phyloP scores from a whole-genome alignment of 805 yeast genomes.

The Schizosaccharomyces octosporus region DNA sequence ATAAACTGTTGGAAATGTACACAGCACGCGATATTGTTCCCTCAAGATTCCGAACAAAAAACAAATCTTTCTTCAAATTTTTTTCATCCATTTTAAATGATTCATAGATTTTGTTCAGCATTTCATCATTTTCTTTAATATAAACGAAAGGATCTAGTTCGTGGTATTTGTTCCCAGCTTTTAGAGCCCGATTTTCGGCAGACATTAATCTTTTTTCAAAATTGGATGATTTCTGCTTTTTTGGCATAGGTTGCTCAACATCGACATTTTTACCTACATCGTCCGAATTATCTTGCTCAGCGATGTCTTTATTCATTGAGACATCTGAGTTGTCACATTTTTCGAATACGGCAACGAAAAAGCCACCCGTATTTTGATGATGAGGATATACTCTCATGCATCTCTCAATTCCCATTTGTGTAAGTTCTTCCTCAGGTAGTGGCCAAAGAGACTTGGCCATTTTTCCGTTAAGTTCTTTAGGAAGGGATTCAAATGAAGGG shows the following conservation, averaged over 20 bases:
- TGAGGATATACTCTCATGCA: conserved; percentile 69
- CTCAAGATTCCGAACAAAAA: conserved; percentile 79
- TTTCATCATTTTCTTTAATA: not conserved
- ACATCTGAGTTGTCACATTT: conserved; percentile 15
- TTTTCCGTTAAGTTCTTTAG: not conserved
- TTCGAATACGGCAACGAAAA: conserved; percentile 81
- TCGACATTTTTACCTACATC: not conserved
- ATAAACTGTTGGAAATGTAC: conserved; percentile 63
- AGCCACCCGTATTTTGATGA: conserved; percentile 94
- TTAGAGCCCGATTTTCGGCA: not conserved
- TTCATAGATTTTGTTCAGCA: conserved; percentile 23
- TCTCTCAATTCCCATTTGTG: not conserved
- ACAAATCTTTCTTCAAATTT: conserved; percentile 6
- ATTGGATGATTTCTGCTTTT: not conserved
- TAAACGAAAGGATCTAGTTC: not conserved
- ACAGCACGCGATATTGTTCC: conserved; percentile 88
- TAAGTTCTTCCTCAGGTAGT: not conserved
- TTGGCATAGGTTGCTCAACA: not conserved
- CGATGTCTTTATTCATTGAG: not conserved
- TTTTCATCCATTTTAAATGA: not conserved
- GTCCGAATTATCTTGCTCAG: not conserved
- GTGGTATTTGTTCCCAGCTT: not conserved
- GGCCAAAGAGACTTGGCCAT: not conserved
- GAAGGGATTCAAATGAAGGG: not conserved
- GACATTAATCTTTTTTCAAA: not conserved